Conservation (phyloP, 768 basidiomycete species). For the Boletus speciosus region DNA sequence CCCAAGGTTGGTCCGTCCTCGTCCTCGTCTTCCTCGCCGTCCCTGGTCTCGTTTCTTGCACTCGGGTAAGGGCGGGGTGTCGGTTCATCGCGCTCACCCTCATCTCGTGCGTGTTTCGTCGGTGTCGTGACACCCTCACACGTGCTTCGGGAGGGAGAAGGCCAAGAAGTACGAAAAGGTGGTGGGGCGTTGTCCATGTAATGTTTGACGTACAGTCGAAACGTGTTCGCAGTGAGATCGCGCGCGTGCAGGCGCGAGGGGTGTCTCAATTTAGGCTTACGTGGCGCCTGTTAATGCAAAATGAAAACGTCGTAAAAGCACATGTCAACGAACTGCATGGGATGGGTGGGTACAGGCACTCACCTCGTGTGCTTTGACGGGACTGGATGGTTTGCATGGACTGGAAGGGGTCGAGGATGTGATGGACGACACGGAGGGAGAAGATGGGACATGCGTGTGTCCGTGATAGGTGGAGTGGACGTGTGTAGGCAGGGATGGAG, state of each 20-base stretch:
- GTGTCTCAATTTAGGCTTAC: conserved; percentile 57
- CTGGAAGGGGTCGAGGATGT: conserved; percentile 30
- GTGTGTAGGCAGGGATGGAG: not conserved
- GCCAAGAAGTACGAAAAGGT: not conserved
- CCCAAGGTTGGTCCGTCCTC: conserved; percentile 32
- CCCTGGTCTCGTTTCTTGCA: not conserved
- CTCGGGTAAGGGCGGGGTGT: conserved; percentile 7
- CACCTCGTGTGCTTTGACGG: conserved; percentile 14
- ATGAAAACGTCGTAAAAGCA: not conserved
- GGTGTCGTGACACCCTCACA: conserved; percentile 22
- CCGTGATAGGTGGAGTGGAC: not conserved
- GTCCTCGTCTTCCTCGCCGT: not conserved
- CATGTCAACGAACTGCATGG: not conserved
- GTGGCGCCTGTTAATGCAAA: not conserved
- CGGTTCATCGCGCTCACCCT: conserved; percentile 4
- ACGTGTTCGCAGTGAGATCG: conserved; percentile 68
- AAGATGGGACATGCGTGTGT: conserved; percentile 13
- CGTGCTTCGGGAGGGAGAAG: conserved; percentile 2
- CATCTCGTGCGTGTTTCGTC: conserved; percentile 30
- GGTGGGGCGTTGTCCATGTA: conserved; percentile 62
- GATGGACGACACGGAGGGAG: conserved; percentile 21
- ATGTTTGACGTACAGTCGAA: conserved; percentile 74
- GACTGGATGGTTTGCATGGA: conserved; percentile 27
- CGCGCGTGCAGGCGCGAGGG: conserved; percentile 63
- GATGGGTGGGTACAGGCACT: not conserved